A percentile compares a stretch with the other conserved stretches of the same genome.
Evolutionary conservation across 2,329 filamentous ascomycete genomes (phyloP).

Genomic region (Orbilia quercus): DNA sequence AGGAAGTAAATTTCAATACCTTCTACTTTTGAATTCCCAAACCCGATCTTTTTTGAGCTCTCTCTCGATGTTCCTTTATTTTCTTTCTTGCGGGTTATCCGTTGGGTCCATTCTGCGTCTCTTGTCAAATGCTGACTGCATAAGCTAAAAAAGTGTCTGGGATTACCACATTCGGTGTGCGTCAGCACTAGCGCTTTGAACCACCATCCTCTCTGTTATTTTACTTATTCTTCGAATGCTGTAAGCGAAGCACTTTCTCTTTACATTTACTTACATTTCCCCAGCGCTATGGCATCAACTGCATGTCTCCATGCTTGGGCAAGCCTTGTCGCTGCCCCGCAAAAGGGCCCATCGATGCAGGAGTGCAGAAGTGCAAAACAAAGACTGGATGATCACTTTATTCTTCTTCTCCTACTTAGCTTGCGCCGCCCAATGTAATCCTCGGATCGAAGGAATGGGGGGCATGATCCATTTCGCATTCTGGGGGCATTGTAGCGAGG

Average conservation of each 20-base stretch:
- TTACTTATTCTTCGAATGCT: slow-evolving; percentile 12
- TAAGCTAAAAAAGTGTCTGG: slow-evolving; percentile 52
- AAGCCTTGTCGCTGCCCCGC: slow-evolving; percentile 24
- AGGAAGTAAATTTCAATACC: no score
- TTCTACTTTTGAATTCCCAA: no score
- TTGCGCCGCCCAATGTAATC: not conserved
- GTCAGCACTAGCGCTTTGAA: slow-evolving; percentile 56
- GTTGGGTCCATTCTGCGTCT: slow-evolving; percentile 5
- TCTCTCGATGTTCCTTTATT: slow-evolving; percentile 15
- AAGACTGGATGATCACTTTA: not conserved
- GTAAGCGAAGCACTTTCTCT: slow-evolving; percentile 34
- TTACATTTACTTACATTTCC: not conserved
- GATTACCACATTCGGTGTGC: slow-evolving; percentile 56
- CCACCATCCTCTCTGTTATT: slow-evolving; percentile 42
- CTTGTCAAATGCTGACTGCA: slow-evolving; percentile 57
- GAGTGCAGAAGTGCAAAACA: slow-evolving; percentile 16
- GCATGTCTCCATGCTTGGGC: slow-evolving; percentile 23
- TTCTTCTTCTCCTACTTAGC: no score
- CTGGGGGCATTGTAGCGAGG: slow-evolving; percentile 5
- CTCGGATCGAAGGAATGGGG: not conserved
- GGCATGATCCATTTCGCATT: slow-evolving; percentile 16
- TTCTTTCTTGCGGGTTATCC: slow-evolving; percentile 23
- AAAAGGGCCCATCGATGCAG: slow-evolving; percentile 29
- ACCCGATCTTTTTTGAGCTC: not conserved
- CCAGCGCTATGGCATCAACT: slow-evolving; percentile 34